phyloP scores from a whole-genome alignment of 1,284 basidiomycete genomes.

The Megacollybia platyphylla region DNA sequence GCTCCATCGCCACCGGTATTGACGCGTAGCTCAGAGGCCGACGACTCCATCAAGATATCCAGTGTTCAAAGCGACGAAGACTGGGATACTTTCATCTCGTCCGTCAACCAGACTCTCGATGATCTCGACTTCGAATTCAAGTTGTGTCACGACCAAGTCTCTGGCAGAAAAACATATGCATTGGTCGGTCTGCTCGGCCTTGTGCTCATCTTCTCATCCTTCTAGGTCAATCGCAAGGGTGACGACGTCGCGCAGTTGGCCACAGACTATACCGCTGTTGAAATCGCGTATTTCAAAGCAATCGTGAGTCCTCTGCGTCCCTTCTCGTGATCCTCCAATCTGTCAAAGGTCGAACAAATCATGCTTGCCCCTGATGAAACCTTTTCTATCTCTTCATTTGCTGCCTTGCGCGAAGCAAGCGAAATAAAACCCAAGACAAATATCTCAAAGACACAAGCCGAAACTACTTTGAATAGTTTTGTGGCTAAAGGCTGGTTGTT shows the following conservation, averaged over 20 bases:
- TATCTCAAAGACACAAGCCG: constrained; percentile 67
- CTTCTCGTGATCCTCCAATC: constrained; percentile 4
- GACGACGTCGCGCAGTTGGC: constrained; percentile 75
- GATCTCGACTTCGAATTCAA: constrained; percentile 62
- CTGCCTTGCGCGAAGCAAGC: constrained; percentile 60
- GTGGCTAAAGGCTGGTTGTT: constrained; percentile 72
- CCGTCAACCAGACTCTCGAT: constrained; percentile 50
- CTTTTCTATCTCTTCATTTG: constrained; percentile 65
- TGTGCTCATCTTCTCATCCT: not conserved
- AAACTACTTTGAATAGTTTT: constrained; percentile 64
- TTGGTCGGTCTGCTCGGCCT: constrained; percentile 31
- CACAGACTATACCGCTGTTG: constrained; percentile 63
- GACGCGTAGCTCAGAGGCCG: constrained; percentile 24
- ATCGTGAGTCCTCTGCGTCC: constrained; percentile 35
- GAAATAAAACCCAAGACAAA: constrained; percentile 45
- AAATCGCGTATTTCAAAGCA: constrained; percentile 74
- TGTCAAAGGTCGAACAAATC: constrained; percentile 69
- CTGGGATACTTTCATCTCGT: constrained; percentile 47
- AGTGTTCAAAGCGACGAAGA: constrained; percentile 28
- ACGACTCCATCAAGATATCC: constrained; percentile 33
- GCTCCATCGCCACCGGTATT: not conserved
- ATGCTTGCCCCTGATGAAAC: constrained; percentile 66
- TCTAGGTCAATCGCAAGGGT: constrained; percentile 62
- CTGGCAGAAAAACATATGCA: constrained; percentile 49
- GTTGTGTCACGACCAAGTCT: constrained; percentile 46